Percentiles rank a stretch among this genome's conserved stretches.
These are phyloP conservation scores for Peronospora destructor DNA, from an alignment of 352 stramenopile genomes.

Conservation along the genomic window DNA sequence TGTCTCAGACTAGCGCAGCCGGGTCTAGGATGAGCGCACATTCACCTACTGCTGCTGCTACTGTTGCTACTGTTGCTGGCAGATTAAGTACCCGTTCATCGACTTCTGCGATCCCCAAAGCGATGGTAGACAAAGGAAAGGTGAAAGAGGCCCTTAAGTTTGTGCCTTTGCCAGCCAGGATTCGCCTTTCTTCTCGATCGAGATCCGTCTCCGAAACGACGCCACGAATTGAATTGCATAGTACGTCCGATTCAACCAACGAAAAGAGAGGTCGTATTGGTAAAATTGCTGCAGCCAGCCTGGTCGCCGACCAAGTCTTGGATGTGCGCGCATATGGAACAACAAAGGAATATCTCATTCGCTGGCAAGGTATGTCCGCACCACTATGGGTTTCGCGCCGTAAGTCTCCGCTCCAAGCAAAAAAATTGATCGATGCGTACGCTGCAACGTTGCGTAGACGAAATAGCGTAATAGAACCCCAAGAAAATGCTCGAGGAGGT, in stretches of 20 bases:
- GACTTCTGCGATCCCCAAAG: background rate
- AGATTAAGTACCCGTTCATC: background rate
- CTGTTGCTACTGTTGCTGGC: background rate
- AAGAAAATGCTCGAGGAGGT: constrained; percentile 1
- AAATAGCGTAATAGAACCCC: background rate
- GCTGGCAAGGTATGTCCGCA: constrained; percentile 19
- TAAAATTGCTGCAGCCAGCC: constrained; percentile 13
- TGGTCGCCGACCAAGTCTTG: constrained; percentile 30
- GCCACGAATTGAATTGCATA: constrained; percentile 2
- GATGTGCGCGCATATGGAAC: constrained; percentile 15
- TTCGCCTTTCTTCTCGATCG: constrained; percentile 5
- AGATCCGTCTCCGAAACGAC: constrained; percentile 5
- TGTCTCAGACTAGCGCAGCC: background rate
- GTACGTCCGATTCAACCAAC: background rate
- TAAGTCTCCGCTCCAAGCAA: constrained; percentile 27
- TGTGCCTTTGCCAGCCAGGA: constrained; percentile 12
- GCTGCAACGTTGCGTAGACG: constrained; percentile 7
- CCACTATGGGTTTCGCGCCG: constrained; percentile 34
- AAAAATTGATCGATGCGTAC: constrained; percentile 31
- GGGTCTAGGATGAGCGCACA: background rate
- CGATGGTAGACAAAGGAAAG: constrained; percentile 2
- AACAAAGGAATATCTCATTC: constrained; percentile 32
- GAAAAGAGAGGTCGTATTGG: constrained; percentile 19
- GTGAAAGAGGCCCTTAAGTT: constrained; percentile 2
- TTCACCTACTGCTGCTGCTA: background rate